These are phyloP conservation scores for Malus sieversii DNA, from an alignment of 306 rosid species.

Conservation along the genomic window DNA sequence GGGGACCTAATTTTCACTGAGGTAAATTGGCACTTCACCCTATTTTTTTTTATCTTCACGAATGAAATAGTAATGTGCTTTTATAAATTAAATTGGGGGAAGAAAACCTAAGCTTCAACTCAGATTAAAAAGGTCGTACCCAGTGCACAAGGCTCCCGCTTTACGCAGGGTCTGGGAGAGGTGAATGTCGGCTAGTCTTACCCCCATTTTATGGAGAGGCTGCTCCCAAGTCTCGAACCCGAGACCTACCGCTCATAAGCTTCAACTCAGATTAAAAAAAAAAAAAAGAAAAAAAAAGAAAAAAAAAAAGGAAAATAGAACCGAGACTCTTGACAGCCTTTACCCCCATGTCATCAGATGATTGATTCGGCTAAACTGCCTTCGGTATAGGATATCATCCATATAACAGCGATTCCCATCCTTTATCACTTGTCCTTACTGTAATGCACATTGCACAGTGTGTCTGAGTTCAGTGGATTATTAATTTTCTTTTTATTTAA, in stretches of 20 bases:
- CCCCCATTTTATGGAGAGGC: too few species aligned
- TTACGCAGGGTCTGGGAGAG: too few species aligned
- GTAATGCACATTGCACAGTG: neutral
- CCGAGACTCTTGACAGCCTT: too few species aligned
- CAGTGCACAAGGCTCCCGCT: too few species aligned
- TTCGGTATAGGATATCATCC: too few species aligned
- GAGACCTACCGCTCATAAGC: neutral
- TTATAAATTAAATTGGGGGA: neutral
- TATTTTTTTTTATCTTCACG: neutral
- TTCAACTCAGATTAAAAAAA: neutral
- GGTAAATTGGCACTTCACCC: neutral
- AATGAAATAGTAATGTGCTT: neutral
- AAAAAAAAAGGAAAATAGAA: too few species aligned
- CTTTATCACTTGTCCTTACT: neutral
- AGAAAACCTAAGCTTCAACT: neutral
- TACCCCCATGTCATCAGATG: too few species aligned
- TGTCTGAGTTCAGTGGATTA: neutral
- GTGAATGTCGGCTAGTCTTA: too few species aligned
- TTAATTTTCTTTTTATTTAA: neutral
- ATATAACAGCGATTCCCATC: neutral
- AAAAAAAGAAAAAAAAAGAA: rapidly evolving
- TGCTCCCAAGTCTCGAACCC: too few species aligned
- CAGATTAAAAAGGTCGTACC: too few species aligned
- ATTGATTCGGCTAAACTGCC: too few species aligned
- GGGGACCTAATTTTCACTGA: too few species aligned